Evolutionary conservation across 2,329 filamentous ascomycete genomes (phyloP).

Genomic region (Pseudocercospora fuligena): DNA sequence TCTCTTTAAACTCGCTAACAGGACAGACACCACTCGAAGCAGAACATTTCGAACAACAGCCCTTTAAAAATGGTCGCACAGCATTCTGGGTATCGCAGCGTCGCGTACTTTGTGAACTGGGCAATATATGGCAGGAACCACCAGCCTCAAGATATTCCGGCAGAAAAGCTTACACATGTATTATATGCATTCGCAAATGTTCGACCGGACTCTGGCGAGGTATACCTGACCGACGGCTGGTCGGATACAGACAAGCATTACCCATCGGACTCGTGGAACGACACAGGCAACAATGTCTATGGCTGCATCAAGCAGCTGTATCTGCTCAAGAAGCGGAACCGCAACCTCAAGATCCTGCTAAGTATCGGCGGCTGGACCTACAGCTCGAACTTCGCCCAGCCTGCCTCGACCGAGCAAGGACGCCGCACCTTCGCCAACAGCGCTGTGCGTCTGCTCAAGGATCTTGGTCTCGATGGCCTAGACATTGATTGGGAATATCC

Average conservation of each 20-base stretch:
- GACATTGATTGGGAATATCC: conserved; percentile 59
- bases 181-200: conserved; percentile 93
- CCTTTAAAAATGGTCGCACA: conserved; percentile 21
- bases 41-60: background rate
- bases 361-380: conserved; percentile 85
- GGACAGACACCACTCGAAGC: conserved; percentile 6
- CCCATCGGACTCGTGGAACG: conserved; percentile 67
- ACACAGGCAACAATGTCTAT: conserved; percentile 71
- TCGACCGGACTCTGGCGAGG: conserved; percentile 76
- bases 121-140: conserved; percentile 62
- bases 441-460: conserved; percentile 75
- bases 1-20: conserved; percentile 12
- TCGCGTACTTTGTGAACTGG: conserved; percentile 44
- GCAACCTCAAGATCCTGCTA: conserved; percentile 77
- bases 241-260: conserved; percentile 74
- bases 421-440: conserved; percentile 70
- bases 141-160: conserved; percentile 81
- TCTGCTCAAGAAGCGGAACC: conserved; percentile 74
- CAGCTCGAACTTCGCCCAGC: conserved; percentile 74
- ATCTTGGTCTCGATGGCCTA: conserved; percentile 70
- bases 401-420: conserved; percentile 66
- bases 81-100: conserved; percentile 37
- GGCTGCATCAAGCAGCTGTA: conserved; percentile 79
- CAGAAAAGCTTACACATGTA: conserved; percentile 81
- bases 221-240: conserved; percentile 71